phyloP scores from a whole-genome alignment of 495 filamentous ascomycete genomes.

The Oleoguttula mirabilis region DNA sequence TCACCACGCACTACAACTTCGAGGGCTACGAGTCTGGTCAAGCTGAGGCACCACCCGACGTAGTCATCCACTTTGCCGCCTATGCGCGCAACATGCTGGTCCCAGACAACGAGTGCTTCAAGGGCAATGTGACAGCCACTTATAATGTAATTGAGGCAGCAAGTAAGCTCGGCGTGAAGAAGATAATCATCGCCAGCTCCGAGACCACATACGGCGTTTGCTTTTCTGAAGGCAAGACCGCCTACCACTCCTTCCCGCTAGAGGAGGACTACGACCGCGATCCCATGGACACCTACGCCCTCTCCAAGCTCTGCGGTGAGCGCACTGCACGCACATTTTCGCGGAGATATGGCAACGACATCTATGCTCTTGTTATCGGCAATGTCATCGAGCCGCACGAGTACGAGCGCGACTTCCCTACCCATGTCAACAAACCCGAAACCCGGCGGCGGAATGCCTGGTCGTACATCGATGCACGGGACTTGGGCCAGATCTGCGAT shows the following conservation, averaged over 20 bases:
- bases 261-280: constrained; percentile 43
- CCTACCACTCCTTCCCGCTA: constrained; percentile 45
- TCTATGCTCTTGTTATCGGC: constrained; percentile 48
- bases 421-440: constrained; percentile 37
- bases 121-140: constrained; percentile 38
- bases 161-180: constrained; percentile 46
- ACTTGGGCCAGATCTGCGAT: constrained; percentile 48
- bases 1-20: constrained; percentile 45
- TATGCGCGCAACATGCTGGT: constrained; percentile 50
- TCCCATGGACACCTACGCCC: constrained; percentile 48
- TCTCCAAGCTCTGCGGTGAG: constrained; percentile 48
- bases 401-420: constrained; percentile 40
- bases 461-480: constrained; percentile 49
- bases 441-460: constrained; percentile 44
- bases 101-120: constrained; percentile 48
- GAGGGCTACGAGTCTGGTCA: constrained; percentile 34
- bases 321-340: constrained; percentile 44
- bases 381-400: constrained; percentile 49
- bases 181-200: constrained; percentile 46
- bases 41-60: constrained; percentile 38
- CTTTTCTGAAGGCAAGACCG: constrained; percentile 44
- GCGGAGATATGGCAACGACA: constrained; percentile 41
- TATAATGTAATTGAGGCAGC: constrained; percentile 54
- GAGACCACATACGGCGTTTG: constrained; percentile 50
- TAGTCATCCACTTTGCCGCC: constrained; percentile 50